Base-by-base conservation (phyloP, 108 stramenopile species). In the Skeletonema marinoi region DNA sequence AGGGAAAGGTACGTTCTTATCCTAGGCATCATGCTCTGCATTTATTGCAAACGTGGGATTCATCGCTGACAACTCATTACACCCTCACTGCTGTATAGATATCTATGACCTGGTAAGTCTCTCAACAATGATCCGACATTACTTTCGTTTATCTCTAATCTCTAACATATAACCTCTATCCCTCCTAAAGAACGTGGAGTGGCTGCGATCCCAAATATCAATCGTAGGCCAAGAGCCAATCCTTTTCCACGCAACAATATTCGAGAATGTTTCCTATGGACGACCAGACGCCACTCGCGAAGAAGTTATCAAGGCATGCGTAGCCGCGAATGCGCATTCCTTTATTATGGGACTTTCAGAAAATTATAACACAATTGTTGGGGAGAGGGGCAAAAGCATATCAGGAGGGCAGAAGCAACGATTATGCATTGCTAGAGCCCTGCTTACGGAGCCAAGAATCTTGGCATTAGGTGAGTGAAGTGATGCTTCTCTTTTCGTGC, bases 401-500 rank as follows among this genome's bases (percentile, higher is more conserved):
- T 78, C 69, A 32, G 96, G 95, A 7, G 96, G 98, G 0, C 98
- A 98, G 84, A 96, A 96, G 66, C 98, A 98, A 73, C 80, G 98
- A 19, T 73, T 98, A 31, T 89, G 93, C 41, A 97, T 98, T 51
- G 96, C 97, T 4, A 87, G 97, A 35, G 95, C 96, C 4, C 65
- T 96, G 38, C 68, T 96, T 0, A 83, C 85, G n/a, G 73, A 90
- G 65, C 90, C 95, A 17, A 56, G 78, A 11, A 60, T 90, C 58
- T 66, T 92, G 13, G 60, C 80, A 7, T 73, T 90, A 30, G 88
- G 88, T 80, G 77, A 85, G 84, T 75, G 11, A 21, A 10, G 54
- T 29, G 25, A 16, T 21, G 54, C 25, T 21, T 6, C 2, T 25
- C 4, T 0, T 1, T 19, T 56, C 7, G 25, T 56, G 9, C 54